These are phyloP conservation scores for Ajuga chamaepitys DNA, from an alignment of 257 asterid species.

Conservation along the genomic window DNA sequence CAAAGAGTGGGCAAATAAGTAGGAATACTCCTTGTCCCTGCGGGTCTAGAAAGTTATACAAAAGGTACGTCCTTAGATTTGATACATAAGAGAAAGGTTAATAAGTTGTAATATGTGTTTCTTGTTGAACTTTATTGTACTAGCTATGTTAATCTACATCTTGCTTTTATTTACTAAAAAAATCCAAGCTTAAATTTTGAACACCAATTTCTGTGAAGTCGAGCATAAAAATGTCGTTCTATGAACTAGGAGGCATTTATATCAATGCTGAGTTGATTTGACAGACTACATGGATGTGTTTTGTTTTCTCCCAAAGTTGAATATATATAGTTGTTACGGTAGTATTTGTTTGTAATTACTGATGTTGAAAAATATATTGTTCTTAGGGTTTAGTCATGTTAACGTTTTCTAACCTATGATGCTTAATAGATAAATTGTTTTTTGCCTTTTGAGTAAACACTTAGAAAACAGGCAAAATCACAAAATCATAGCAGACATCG, in stretches of 20 bases:
- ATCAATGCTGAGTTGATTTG: not conserved
- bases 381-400: not conserved
- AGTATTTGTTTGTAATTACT: not conserved
- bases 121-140: not conserved
- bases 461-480: no score
- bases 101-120: not conserved
- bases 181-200: not conserved
- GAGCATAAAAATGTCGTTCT: not conserved
- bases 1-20: conserved; percentile 78
- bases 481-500: no score
- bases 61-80: conserved; percentile 45
- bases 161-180: not conserved
- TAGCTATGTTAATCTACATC: not conserved
- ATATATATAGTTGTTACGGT: not conserved
- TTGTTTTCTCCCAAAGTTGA: not conserved
- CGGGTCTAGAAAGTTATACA: conserved; percentile 86
- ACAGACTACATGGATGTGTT: not conserved
- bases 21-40: conserved; percentile 88
- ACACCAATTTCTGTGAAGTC: not conserved
- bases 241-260: not conserved
- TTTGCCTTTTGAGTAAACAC: not conserved
- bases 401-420: not conserved
- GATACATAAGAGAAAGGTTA: not conserved
- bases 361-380: not conserved
- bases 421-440: not conserved